These are phyloP conservation scores for Peribolospora baueri DNA, from an alignment of 768 basidiomycete species.

Conservation along the genomic window DNA sequence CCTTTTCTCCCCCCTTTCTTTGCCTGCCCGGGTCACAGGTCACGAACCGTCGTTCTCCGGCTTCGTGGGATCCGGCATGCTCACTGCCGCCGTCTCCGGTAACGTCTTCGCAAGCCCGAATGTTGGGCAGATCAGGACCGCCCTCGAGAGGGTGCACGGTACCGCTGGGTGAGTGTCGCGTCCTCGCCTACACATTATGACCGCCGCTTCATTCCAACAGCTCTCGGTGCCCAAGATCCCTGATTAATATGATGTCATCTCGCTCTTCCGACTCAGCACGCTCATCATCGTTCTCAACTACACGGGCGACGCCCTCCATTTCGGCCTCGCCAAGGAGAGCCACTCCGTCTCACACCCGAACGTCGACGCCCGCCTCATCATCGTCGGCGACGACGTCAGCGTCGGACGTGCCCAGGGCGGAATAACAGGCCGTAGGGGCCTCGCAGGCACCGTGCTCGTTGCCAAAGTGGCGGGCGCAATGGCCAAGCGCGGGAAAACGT, in stretches of 20 bases:
- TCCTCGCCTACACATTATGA: too few species aligned
- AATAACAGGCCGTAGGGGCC: conserved; percentile 19
- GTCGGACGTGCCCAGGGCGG: conserved; percentile 17
- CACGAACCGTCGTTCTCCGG: conserved; percentile 80
- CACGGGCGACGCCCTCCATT: conserved; percentile 20
- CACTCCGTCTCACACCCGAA: conserved; percentile 10
- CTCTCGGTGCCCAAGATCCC: background rate
- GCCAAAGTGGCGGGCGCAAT: conserved; percentile 19
- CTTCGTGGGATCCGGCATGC: conserved; percentile 65
- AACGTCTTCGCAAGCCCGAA: conserved; percentile 78
- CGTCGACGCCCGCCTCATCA: conserved; percentile 16
- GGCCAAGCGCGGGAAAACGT: conserved; percentile 1
- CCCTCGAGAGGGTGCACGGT: conserved; percentile 28
- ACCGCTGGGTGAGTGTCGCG: conserved; percentile 2
- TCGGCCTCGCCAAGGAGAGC: conserved; percentile 20
- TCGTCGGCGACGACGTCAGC: conserved; percentile 21
- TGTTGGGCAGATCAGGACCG: conserved; percentile 55
- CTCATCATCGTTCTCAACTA: conserved; percentile 1
- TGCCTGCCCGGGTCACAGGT: conserved; percentile 20
- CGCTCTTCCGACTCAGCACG: background rate
- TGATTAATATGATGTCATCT: background rate
- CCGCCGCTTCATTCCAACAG: too few species aligned
- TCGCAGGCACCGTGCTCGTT: conserved; percentile 19
- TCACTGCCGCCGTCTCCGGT: conserved; percentile 66
- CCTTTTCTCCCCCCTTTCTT: background rate